Percentiles rank a stretch among this genome's conserved stretches.
phyloP scores from a whole-genome alignment of 2,329 filamentous ascomycete species.

The Penicillium fuscoglaucum region DNA sequence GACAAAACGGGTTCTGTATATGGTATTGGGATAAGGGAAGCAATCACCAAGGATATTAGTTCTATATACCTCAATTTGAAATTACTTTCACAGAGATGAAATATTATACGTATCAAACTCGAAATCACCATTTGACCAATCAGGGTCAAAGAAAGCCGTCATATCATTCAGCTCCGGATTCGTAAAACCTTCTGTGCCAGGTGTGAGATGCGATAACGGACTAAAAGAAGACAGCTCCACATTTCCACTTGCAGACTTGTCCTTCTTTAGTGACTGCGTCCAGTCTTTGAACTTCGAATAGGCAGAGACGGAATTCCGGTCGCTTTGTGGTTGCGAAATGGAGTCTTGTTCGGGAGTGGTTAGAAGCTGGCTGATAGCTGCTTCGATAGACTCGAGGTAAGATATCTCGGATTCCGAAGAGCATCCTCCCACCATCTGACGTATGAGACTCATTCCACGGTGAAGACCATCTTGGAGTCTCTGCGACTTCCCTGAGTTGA shows the following conservation, averaged over 20 bases:
- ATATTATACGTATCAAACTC: conserved; percentile 12
- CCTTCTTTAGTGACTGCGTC: conserved; percentile 26
- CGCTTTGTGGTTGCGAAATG: conserved; percentile 10
- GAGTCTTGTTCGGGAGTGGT: conserved; percentile 36
- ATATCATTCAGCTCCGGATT: conserved; percentile 11
- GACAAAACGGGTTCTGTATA: conserved; percentile 17
- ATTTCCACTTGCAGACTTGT: conserved; percentile 4
- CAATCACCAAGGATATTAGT: background rate
- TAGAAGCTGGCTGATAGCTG: conserved; percentile 47
- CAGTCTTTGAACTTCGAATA: conserved; percentile 54
- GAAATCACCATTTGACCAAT: conserved; percentile 13
- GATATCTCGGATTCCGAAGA: conserved; percentile 53
- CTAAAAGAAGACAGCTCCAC: conserved; percentile 20
- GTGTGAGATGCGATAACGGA: conserved; percentile 9
- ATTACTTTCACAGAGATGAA: background rate
- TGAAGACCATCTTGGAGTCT: conserved; percentile 46
- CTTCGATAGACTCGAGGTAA: conserved; percentile 54
- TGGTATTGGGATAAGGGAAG: conserved; percentile 16
- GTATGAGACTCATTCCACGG: conserved; percentile 53
- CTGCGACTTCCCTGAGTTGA: conserved; percentile 37
- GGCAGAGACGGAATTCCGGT: conserved; percentile 43
- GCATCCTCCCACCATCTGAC: conserved; percentile 54
- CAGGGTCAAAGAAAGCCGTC: conserved; percentile 9
- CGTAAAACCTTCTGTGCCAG: conserved; percentile 4
- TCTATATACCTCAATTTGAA: background rate